Percentiles rank a stretch among this genome's conserved stretches.
These are phyloP conservation scores for Arthrobotrys megalospora DNA, from an alignment of 2,329 filamentous ascomycete genomes.

Conservation along the genomic window DNA sequence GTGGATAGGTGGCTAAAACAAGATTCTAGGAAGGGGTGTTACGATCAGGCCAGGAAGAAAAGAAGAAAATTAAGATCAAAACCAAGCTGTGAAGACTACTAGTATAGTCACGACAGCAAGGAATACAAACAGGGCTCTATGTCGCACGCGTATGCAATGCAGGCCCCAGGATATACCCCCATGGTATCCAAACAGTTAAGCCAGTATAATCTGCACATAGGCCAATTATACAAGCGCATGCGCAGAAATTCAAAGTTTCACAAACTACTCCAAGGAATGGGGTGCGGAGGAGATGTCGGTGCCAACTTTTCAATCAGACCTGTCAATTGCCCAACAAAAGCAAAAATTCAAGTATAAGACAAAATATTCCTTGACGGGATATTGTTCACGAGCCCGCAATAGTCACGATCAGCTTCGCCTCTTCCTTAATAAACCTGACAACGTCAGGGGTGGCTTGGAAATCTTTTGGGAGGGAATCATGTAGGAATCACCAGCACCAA, in stretches of 20 bases:
- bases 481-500: conserved; percentile 9
- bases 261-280: conserved; percentile 4
- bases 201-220: conserved; percentile 15
- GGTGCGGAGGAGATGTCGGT: conserved; percentile 9
- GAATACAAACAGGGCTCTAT: conserved; percentile 26
- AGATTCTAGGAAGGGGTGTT: neutral
- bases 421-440: conserved; percentile 23
- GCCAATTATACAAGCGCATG: neutral
- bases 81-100: conserved; percentile 15
- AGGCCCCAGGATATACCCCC: neutral
- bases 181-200: conserved; percentile 31
- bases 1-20: conserved; percentile 22
- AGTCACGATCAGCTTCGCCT: conserved; percentile 31
- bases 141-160: conserved; percentile 32
- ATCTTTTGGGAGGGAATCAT: conserved; percentile 1
- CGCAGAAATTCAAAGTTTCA: conserved; percentile 20
- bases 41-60: neutral
- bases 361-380: conserved; percentile 4
- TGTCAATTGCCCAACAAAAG: conserved; percentile 7
- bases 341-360: neutral
- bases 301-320: conserved; percentile 3
- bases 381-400: neutral
- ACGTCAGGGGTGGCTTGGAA: conserved; percentile 27
- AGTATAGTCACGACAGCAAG: conserved; percentile 7
- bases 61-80: neutral